Percentiles rank a stretch among this genome's conserved stretches.
Conservation (phyloP, 768 basidiomycete species). For the Cystobasidiopsis lactophilus region DNA sequence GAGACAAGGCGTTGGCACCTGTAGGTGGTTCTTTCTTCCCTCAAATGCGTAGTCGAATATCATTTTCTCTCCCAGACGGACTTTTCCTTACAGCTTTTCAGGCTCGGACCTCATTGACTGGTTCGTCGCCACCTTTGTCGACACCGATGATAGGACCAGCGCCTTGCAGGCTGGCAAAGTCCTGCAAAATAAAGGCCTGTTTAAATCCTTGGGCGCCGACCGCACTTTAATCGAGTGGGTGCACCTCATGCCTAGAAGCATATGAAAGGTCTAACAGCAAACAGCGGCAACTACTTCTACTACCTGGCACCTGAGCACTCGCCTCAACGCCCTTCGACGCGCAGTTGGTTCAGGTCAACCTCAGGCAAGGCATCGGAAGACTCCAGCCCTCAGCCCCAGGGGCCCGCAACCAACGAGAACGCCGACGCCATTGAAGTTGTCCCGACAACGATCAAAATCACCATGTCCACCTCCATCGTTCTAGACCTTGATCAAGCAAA, state of each 20-base stretch:
- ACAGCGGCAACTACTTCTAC: constrained; percentile 2
- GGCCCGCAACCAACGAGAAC: constrained; percentile 75
- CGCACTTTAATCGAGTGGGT: constrained; percentile 6
- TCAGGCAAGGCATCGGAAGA: not conserved
- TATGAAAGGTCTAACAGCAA: not conserved
- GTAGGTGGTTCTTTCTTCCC: not conserved
- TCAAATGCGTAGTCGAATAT: no score
- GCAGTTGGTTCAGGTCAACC: not conserved
- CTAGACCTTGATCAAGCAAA: constrained; percentile 25
- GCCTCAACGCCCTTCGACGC: not conserved
- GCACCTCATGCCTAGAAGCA: no score
- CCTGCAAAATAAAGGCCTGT: constrained; percentile 56
- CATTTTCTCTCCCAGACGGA: constrained; percentile 16
- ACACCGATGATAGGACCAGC: not conserved
- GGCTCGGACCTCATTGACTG: constrained; percentile 77
- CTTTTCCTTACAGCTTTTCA: constrained; percentile 62
- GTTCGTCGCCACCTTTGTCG: constrained; percentile 67
- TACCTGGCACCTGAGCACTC: not conserved
- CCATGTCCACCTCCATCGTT: not conserved
- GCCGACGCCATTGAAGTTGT: constrained; percentile 22
- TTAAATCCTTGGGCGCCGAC: constrained; percentile 44
- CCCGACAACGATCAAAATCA: constrained; percentile 6
- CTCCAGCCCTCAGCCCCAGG: constrained; percentile 42
- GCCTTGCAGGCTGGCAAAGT: constrained; percentile 31
- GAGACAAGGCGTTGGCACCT: constrained; percentile 68